Percentiles rank a stretch among this genome's conserved stretches.
Conservation (phyloP, 345 rosid genomes). For the Linum tenue region DNA sequence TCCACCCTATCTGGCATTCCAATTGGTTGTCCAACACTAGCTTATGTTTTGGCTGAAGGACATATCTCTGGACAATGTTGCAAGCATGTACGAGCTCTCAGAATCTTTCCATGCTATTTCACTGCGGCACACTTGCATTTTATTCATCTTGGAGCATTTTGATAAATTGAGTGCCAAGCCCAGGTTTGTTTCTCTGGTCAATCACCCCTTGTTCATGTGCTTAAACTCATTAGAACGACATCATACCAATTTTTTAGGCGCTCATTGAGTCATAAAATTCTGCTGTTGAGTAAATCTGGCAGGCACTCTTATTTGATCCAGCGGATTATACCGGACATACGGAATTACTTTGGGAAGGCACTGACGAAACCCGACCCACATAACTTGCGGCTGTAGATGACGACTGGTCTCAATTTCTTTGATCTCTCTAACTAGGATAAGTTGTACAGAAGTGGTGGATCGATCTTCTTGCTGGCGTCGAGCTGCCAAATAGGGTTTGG, state of each 20-base stretch:
- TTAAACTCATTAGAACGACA: not conserved
- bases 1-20: not conserved
- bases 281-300: slow-evolving; percentile 10
- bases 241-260: not conserved
- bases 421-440: slow-evolving; percentile 23
- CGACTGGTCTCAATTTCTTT: slow-evolving; percentile 22
- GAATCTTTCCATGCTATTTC: slow-evolving; percentile 94
- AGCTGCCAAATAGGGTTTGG: slow-evolving; percentile 18
- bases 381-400: slow-evolving; percentile 47
- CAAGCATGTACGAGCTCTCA: slow-evolving; percentile 92
- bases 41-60: slow-evolving; percentile 37
- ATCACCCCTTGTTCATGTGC: slow-evolving; percentile 4
- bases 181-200: slow-evolving; percentile 41
- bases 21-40: not conserved
- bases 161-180: slow-evolving; percentile 68
- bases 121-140: slow-evolving; percentile 78
- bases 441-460: slow-evolving; percentile 42
- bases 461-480: slow-evolving; percentile 14
- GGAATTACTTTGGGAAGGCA: slow-evolving; percentile 61
- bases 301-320: slow-evolving; percentile 63
- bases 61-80: slow-evolving; percentile 78
- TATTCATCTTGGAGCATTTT: slow-evolving; percentile 83
- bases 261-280: not conserved
- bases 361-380: slow-evolving; percentile 57
- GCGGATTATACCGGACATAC: slow-evolving; percentile 67